A percentile compares a stretch with the other conserved stretches of the same genome.
phyloP scores from a whole-genome alignment of 257 asterid genomes.

The Misopates orontium region DNA sequence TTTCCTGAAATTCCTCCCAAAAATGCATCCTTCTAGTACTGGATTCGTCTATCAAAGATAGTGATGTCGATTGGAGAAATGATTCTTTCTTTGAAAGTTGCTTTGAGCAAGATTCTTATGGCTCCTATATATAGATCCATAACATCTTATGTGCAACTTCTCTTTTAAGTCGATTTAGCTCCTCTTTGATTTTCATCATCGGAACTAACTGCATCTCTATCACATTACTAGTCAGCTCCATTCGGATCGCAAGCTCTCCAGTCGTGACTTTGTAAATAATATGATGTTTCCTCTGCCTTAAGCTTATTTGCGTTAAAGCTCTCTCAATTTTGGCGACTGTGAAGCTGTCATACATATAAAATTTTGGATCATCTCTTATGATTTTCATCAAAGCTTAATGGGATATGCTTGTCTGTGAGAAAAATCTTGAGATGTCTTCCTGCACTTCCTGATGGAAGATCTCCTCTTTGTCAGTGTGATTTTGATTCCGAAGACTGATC shows the following conservation, averaged over 20 bases:
- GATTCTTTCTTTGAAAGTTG: background rate
- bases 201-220: too few relatives aligned
- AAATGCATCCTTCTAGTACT: background rate
- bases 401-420: too few relatives aligned
- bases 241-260: too few relatives aligned
- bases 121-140: background rate
- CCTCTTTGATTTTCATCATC: too few relatives aligned
- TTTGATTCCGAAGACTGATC: too few relatives aligned
- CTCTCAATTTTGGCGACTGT: background rate
- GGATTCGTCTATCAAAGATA: background rate
- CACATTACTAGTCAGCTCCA: too few relatives aligned
- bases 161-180: background rate
- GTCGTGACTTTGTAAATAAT: too few relatives aligned
- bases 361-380: background rate
- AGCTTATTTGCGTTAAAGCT: background rate
- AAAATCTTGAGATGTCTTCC: too few relatives aligned
- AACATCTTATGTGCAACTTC: background rate
- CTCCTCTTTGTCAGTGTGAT: too few relatives aligned
- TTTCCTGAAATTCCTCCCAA: background rate
- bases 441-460: too few relatives aligned
- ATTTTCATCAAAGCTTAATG: background rate
- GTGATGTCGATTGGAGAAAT: background rate
- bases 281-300: background rate
- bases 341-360: background rate
- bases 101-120: background rate